Evolutionary conservation across 2,329 filamentous ascomycete genomes (phyloP).

Genomic region (Xylaria polymorpha): DNA sequence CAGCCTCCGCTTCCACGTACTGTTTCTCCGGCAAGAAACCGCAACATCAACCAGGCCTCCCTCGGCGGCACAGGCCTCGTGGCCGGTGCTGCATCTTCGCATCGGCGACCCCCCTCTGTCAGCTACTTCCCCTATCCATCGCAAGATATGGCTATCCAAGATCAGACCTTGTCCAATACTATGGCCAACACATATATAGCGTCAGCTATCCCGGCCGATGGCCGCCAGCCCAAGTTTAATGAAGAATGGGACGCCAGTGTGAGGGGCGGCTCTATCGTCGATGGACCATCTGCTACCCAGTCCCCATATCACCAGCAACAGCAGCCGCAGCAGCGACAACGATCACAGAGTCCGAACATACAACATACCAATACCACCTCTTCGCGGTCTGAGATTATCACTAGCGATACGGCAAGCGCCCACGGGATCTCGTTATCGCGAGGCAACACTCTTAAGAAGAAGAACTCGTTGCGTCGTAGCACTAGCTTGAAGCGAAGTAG

Average conservation of each 20-base stretch:
- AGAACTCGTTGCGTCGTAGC: conserved; percentile 78
- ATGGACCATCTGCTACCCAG: conserved; percentile 54
- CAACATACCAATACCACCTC: conserved; percentile 72
- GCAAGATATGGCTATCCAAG: conserved; percentile 45
- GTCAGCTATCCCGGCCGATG: conserved; percentile 44
- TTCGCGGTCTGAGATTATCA: conserved; percentile 61
- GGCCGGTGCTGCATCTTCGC: conserved; percentile 31
- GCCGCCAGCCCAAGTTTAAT: conserved; percentile 66
- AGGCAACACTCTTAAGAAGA: conserved; percentile 88
- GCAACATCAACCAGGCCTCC: conserved; percentile 40
- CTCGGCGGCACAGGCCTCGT: conserved; percentile 36
- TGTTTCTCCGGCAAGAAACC: conserved; percentile 24
- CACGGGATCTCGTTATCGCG: conserved; percentile 57
- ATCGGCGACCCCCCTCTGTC: conserved; percentile 38
- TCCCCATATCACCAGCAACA: conserved; percentile 36
- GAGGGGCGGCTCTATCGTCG: conserved; percentile 72
- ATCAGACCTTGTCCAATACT: conserved; percentile 54
- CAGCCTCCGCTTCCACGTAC: conserved; percentile 39
- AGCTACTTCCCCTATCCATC: conserved; percentile 48
- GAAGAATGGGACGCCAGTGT: conserved; percentile 79
- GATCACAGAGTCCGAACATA: conserved; percentile 53
- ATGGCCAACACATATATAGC: conserved; percentile 52
- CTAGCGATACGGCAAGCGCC: conserved; percentile 53
- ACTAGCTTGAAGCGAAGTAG: conserved; percentile 81
- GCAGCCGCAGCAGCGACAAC: conserved; percentile 42